These are phyloP conservation scores for Hymenoscyphus fructigenus DNA, from an alignment of 2,329 filamentous ascomycete species.

Conservation along the genomic window DNA sequence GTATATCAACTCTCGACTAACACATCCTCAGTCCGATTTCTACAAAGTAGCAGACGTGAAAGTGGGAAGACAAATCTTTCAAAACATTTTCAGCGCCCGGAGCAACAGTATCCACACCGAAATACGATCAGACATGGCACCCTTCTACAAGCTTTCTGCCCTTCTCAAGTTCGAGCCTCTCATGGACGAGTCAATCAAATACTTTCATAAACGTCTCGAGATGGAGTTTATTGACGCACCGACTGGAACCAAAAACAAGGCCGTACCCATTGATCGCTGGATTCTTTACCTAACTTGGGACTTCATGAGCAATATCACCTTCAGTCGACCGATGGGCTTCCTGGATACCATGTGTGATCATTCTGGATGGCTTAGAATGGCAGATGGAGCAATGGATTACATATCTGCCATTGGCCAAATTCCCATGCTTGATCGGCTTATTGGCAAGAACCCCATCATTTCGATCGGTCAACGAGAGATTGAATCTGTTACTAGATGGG, in stretches of 20 bases:
- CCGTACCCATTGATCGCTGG: slow-evolving; percentile 44
- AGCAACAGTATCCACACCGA: slow-evolving; percentile 17
- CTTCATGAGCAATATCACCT: slow-evolving; percentile 42
- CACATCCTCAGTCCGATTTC: not conserved
- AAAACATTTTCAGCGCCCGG: slow-evolving; percentile 28
- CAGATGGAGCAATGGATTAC: slow-evolving; percentile 30
- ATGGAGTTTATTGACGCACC: slow-evolving; percentile 17
- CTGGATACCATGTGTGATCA: slow-evolving; percentile 38
- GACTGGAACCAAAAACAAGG: slow-evolving; percentile 18
- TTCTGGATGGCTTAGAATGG: slow-evolving; percentile 34
- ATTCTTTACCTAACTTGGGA: slow-evolving; percentile 40
- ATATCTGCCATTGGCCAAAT: slow-evolving; percentile 24
- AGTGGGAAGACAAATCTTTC: slow-evolving; percentile 18
- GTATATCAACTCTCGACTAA: not conserved
- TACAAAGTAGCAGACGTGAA: slow-evolving; percentile 15
- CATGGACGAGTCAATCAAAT: slow-evolving; percentile 30
- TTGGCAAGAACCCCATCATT: slow-evolving; percentile 25
- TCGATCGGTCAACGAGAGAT: slow-evolving; percentile 37
- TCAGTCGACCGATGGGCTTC: slow-evolving; percentile 42
- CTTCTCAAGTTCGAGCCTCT: slow-evolving; percentile 39
- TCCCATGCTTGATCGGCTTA: slow-evolving; percentile 21
- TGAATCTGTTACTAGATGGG: slow-evolving; percentile 16
- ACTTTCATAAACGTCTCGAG: slow-evolving; percentile 44
- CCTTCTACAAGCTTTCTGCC: not conserved
- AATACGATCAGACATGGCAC: not conserved